Percentiles rank a stretch among this genome's conserved stretches.
These are phyloP conservation scores for Acacia pycnantha DNA, from an alignment of 331 rosid species.

Conservation along the genomic window DNA sequence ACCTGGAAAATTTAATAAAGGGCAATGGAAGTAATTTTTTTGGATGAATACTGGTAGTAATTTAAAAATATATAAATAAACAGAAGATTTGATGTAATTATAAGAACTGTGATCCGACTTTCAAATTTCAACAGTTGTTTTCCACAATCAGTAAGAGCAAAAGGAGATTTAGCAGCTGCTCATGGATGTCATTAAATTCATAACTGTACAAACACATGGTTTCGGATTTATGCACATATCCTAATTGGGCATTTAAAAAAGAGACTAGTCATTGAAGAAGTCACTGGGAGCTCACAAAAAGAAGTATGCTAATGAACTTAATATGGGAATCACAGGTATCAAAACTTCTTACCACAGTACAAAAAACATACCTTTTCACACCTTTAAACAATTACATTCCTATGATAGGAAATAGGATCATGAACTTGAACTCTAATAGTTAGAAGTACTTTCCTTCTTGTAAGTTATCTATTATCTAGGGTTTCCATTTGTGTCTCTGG, in stretches of 20 bases:
- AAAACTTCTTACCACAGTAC: not conserved
- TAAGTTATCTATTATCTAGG: conserved; percentile 12
- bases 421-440: not conserved
- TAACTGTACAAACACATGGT: not conserved
- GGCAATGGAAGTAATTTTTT: not conserved
- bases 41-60: too few relatives aligned
- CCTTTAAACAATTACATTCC: not conserved
- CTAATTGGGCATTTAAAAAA: not conserved
- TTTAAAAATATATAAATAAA: not conserved
- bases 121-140: not conserved
- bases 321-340: not conserved
- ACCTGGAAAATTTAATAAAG: not conserved
- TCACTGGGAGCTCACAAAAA: not conserved
- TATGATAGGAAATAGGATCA: not conserved
- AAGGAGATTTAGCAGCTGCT: not conserved
- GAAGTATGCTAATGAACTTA: not conserved
- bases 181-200: not conserved
- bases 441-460: not conserved
- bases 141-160: not conserved
- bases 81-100: not conserved
- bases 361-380: not conserved
- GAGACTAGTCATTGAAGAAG: not conserved
- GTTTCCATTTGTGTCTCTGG: not conserved
- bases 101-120: not conserved
- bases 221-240: not conserved